Conservation (phyloP, 805 yeast genomes). For the Candida khao-thaluensis region DNA sequence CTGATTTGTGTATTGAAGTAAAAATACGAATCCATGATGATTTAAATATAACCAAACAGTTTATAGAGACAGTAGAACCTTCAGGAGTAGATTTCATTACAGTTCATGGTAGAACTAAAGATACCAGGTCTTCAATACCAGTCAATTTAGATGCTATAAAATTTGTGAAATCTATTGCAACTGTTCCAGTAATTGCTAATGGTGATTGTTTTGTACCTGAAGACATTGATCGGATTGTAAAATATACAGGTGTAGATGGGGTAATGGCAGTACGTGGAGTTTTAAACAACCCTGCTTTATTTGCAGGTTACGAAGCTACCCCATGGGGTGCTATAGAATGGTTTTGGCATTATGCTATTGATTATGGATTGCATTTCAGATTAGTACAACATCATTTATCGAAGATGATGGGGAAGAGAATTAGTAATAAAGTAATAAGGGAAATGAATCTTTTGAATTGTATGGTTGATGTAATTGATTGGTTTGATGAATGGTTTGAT, state of each 20-base stretch:
- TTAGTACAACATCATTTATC: constrained; percentile 83
- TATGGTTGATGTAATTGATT: constrained; percentile 69
- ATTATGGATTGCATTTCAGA: constrained; percentile 83
- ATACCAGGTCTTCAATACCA: constrained; percentile 80
- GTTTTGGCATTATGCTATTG: constrained; percentile 74
- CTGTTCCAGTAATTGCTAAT: constrained; percentile 89
- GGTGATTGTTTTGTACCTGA: constrained; percentile 82
- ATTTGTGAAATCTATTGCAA: constrained; percentile 51
- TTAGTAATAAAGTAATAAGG: constrained; percentile 31
- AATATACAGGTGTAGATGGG: constrained; percentile 78
- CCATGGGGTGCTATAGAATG: constrained; percentile 92
- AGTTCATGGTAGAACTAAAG: constrained; percentile 88
- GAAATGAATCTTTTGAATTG: constrained; percentile 62
- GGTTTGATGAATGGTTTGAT: constrained; percentile 72
- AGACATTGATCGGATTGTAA: constrained; percentile 64
- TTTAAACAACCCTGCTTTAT: constrained; percentile 81
- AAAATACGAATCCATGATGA: constrained; percentile 87
- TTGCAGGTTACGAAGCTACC: constrained; percentile 67
- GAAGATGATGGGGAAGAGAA: constrained; percentile 71
- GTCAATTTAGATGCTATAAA: constrained; percentile 82
- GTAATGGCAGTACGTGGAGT: constrained; percentile 95
- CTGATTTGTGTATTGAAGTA: constrained; percentile 81
- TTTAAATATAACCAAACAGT: constrained; percentile 64
- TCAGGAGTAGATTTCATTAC: constrained; percentile 94
- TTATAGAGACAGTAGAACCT: constrained; percentile 70